phyloP scores from a whole-genome alignment of 2,329 filamentous ascomycete genomes.

The Reticulascus tulasneorum region DNA sequence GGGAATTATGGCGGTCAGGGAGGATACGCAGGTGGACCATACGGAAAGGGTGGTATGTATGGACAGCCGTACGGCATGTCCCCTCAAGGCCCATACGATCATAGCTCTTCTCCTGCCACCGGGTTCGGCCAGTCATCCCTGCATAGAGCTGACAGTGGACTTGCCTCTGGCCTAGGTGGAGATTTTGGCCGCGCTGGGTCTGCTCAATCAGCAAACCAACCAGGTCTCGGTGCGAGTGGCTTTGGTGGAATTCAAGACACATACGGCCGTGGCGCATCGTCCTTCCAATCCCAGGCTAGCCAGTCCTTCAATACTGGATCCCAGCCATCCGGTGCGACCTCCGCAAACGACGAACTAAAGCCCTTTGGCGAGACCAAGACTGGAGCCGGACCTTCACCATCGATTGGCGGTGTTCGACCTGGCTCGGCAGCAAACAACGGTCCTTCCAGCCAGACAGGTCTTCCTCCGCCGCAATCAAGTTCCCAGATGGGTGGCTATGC shows the following conservation, averaged over 20 bases:
- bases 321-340: conserved; percentile 39
- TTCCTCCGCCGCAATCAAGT: conserved; percentile 51
- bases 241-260: conserved; percentile 53
- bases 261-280: conserved; percentile 48
- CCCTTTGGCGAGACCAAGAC: conserved; percentile 55
- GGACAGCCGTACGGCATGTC: conserved; percentile 55
- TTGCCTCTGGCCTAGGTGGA: conserved; percentile 46
- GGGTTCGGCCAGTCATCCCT: conserved; percentile 52
- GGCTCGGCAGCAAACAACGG: conserved; percentile 54
- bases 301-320: conserved; percentile 50
- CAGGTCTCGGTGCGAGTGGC: conserved; percentile 41
- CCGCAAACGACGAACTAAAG: conserved; percentile 52
- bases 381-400: conserved; percentile 51
- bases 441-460: conserved; percentile 45
- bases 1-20: conserved; percentile 49
- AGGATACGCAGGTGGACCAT: conserved; percentile 45
- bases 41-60: conserved; percentile 53
- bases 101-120: conserved; percentile 47
- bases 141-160: conserved; percentile 45
- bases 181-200: conserved; percentile 51
- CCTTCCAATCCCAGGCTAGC: conserved; percentile 51
- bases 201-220: conserved; percentile 45
- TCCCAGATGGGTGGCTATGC: conserved; percentile 54
- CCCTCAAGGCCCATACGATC: conserved; percentile 54
- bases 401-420: conserved; percentile 51